These are phyloP conservation scores for Rubus parviflorus DNA, from an alignment of 306 rosid species.

Conservation along the genomic window DNA sequence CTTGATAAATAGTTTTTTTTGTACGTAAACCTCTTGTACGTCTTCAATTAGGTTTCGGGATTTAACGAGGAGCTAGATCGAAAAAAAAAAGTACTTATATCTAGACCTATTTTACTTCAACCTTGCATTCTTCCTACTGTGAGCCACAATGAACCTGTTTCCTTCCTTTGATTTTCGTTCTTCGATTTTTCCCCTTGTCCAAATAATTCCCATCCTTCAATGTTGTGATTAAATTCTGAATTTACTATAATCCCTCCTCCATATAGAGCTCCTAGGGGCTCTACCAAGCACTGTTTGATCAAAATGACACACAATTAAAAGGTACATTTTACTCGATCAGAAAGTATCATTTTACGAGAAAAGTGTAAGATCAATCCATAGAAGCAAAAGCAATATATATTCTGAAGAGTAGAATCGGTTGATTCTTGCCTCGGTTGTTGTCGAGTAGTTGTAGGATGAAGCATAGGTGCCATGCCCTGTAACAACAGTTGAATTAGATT, in stretches of 20 bases:
- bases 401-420: not conserved
- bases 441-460: constrained; percentile 54
- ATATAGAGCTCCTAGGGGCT: constrained; percentile 51
- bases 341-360: not conserved
- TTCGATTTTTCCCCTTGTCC: constrained; percentile 55
- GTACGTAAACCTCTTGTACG: not conserved
- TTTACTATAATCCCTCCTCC: constrained; percentile 81
- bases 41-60: too few species aligned
- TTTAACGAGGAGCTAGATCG: too few species aligned
- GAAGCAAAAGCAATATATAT: not conserved
- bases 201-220: constrained; percentile 54
- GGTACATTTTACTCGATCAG: not conserved
- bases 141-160: constrained; percentile 55
- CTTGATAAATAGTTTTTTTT: not conserved
- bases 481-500: not conserved
- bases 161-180: constrained; percentile 51
- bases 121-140: constrained; percentile 33
- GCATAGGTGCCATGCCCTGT: constrained; percentile 54
- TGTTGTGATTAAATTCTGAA: constrained; percentile 56
- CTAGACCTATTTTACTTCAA: not conserved
- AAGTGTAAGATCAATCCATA: not conserved
- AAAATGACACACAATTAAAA: constrained; percentile 10
- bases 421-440: constrained; percentile 57
- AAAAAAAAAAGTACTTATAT: too few species aligned
- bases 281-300: constrained; percentile 55